phyloP scores from a whole-genome alignment of 805 yeast genomes.

The Hanseniaspora hatyaiensis region DNA sequence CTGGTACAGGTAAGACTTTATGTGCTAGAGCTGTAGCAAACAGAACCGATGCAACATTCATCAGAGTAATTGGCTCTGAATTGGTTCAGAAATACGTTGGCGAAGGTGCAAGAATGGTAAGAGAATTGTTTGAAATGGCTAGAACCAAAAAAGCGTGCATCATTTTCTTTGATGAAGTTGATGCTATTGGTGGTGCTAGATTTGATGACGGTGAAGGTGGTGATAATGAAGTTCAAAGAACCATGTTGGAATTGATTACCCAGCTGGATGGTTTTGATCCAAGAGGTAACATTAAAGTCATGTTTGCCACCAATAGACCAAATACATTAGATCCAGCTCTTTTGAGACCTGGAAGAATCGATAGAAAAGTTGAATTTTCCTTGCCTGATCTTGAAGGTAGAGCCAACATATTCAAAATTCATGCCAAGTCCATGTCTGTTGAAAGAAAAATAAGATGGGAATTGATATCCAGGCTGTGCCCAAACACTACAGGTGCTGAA shows the following conservation, averaged over 20 bases:
- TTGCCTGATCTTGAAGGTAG: slow-evolving; percentile 96
- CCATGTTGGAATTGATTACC: slow-evolving; percentile 95
- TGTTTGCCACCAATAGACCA: slow-evolving; percentile 98
- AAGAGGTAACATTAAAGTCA: slow-evolving; percentile 95
- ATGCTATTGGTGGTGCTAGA: slow-evolving; percentile 99
- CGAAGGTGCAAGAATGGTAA: slow-evolving; percentile 99
- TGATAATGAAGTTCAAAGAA: slow-evolving; percentile 97
- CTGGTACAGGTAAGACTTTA: slow-evolving; percentile 96
- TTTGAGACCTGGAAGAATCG: slow-evolving; percentile 96
- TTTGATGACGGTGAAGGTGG: slow-evolving; percentile 99
- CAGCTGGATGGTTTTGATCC: slow-evolving; percentile 98
- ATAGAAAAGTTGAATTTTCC: slow-evolving; percentile 94
- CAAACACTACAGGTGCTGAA: slow-evolving; percentile 98
- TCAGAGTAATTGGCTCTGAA: slow-evolving; percentile 96
- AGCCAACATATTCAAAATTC: slow-evolving; percentile 94
- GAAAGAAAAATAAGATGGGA: slow-evolving; percentile 99
- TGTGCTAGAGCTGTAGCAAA: slow-evolving; percentile 99
- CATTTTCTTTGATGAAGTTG: slow-evolving; percentile 95
- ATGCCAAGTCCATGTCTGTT: slow-evolving; percentile 93
- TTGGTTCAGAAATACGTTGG: slow-evolving; percentile 97
- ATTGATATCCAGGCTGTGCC: slow-evolving; percentile 90
- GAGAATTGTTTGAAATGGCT: slow-evolving; percentile 98
- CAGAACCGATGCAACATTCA: slow-evolving; percentile 97
- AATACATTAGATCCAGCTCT: slow-evolving; percentile 96
- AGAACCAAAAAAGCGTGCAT: slow-evolving; percentile 96